phyloP scores from a whole-genome alignment of 208 protist genomes.

The Leishmania guyanensis region DNA sequence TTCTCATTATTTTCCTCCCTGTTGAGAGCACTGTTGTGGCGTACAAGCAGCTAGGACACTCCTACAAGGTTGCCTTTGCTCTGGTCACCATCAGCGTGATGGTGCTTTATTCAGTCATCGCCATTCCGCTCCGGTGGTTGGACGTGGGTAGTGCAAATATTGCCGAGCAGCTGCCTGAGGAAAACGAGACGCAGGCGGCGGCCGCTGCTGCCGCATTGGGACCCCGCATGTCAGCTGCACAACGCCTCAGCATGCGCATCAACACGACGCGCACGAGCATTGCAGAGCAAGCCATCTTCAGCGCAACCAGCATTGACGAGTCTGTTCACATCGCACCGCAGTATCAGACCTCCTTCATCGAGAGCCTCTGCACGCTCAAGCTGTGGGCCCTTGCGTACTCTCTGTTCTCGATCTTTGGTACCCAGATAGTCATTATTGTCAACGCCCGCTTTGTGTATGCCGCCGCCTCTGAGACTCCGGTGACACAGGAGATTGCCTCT shows the following conservation, averaged over 20 bases:
- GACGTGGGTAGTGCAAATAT: conserved; percentile 38
- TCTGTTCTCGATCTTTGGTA: conserved; percentile 43
- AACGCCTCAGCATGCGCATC: conserved; percentile 39
- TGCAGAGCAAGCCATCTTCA: conserved; percentile 23
- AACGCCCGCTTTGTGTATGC: conserved; percentile 82
- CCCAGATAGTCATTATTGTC: conserved; percentile 66
- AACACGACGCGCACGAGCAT: conserved; percentile 39
- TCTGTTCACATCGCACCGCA: conserved; percentile 66
- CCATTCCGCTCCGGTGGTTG: conserved; percentile 54
- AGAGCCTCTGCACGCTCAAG: conserved; percentile 35
- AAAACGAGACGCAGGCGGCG: not conserved
- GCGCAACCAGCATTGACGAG: conserved; percentile 21
- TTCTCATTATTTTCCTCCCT: conserved; percentile 72
- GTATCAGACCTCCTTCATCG: conserved; percentile 65
- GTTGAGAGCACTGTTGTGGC: conserved; percentile 53
- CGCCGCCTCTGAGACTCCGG: conserved; percentile 41
- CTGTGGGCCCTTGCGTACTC: conserved; percentile 66
- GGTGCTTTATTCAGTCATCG: conserved; percentile 44
- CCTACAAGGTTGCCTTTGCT: conserved; percentile 45
- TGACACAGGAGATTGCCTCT: conserved; percentile 48
- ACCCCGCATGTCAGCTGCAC: conserved; percentile 20
- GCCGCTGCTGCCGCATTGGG: conserved; percentile 2
- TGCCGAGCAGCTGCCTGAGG: conserved; percentile 16
- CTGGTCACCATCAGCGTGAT: conserved; percentile 39
- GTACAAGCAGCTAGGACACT: conserved; percentile 33